A percentile compares a stretch with the other conserved stretches of the same genome.
These are phyloP conservation scores for Aspergillus ochraceus DNA, from an alignment of 2,329 filamentous ascomycete genomes.

Conservation along the genomic window DNA sequence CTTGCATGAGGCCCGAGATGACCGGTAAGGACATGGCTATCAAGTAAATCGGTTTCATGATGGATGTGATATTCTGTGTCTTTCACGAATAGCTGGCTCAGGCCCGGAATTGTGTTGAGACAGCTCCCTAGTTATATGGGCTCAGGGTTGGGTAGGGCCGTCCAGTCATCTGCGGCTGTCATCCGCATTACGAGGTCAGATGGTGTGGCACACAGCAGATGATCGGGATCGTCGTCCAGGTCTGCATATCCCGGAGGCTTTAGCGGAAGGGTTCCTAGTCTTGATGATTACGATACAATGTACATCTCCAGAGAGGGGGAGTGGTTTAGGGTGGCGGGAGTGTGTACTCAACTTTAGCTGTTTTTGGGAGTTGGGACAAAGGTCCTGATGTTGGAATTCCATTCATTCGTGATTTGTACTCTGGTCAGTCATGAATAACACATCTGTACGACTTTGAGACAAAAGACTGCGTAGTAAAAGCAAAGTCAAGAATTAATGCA, in stretches of 20 bases:
- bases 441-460: too few relatives aligned
- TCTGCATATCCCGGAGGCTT: neutral
- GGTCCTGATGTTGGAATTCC: too few relatives aligned
- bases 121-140: neutral
- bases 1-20: neutral
- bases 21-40: neutral
- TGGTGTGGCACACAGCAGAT: neutral
- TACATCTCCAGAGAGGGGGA: too few relatives aligned
- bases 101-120: neutral
- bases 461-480: too few relatives aligned
- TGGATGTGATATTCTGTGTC: neutral
- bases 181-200: neutral
- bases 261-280: neutral
- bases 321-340: too few relatives aligned
- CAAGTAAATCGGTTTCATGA: neutral
- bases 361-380: too few relatives aligned
- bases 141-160: neutral
- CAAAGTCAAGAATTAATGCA: too few relatives aligned
- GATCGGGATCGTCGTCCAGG: neutral
- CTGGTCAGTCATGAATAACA: too few relatives aligned
- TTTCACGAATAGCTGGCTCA: neutral
- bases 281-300: too few relatives aligned
- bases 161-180: neutral
- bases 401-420: too few relatives aligned
- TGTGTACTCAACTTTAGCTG: too few relatives aligned